Conservation (phyloP, 768 basidiomycete species). For the Termitomyces sp. region DNA sequence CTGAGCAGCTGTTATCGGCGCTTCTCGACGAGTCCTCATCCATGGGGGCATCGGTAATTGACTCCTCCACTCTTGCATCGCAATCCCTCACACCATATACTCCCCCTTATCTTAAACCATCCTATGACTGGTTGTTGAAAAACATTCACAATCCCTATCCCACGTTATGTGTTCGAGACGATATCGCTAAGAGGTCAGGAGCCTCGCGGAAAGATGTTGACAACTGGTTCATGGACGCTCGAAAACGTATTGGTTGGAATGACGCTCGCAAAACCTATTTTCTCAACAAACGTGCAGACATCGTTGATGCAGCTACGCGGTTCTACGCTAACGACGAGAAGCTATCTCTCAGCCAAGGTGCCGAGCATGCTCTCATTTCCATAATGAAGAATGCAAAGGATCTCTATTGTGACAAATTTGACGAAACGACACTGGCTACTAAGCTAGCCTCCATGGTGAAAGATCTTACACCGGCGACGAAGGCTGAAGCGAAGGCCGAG, state of each 20-base stretch:
- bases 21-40: too few species aligned
- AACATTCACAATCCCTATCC: conserved; percentile 58
- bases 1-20: too few species aligned
- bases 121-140: conserved; percentile 40
- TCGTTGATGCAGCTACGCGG: conserved; percentile 35
- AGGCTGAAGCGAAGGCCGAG: conserved; percentile 8
- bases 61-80: not conserved
- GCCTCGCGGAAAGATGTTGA: conserved; percentile 32
- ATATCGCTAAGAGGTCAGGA: conserved; percentile 25
- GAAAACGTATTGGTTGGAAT: conserved; percentile 57
- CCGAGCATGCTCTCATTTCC: not conserved
- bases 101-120: not conserved
- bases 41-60: too few species aligned
- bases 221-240: conserved; percentile 47
- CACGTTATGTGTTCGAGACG: conserved; percentile 23
- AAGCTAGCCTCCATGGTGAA: conserved; percentile 30
- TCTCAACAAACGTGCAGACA: conserved; percentile 29
- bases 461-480: conserved; percentile 24
- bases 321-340: conserved; percentile 27
- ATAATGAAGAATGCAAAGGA: conserved; percentile 11
- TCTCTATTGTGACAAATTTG: conserved; percentile 22
- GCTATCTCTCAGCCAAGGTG: conserved; percentile 17
- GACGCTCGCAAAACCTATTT: conserved; percentile 33
- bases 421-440: conserved; percentile 9
- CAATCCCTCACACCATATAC: too few species aligned